These are phyloP conservation scores for Exutisphaerella laricina DNA, from an alignment of 2,329 filamentous ascomycete species.

Conservation along the genomic window DNA sequence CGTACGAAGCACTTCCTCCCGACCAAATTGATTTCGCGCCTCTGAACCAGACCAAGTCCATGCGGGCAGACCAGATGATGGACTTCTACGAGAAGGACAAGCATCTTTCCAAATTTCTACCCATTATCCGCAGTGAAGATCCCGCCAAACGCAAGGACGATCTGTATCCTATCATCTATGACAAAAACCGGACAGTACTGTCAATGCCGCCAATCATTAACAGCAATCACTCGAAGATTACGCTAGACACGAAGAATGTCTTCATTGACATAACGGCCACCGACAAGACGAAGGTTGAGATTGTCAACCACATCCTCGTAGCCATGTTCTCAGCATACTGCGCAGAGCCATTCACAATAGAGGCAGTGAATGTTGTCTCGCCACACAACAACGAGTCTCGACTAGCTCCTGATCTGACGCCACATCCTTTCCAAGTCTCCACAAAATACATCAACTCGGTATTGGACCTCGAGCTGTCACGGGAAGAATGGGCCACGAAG, in stretches of 20 bases:
- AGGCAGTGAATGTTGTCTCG: constrained; percentile 87
- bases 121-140: constrained; percentile 74
- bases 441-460: constrained; percentile 92
- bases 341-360: constrained; percentile 81
- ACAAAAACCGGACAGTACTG: constrained; percentile 78
- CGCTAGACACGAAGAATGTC: constrained; percentile 77
- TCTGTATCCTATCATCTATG: constrained; percentile 93
- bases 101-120: constrained; percentile 81
- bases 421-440: constrained; percentile 72
- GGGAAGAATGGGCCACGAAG: constrained; percentile 69
- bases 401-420: constrained; percentile 72
- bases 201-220: constrained; percentile 98
- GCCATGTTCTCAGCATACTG: constrained; percentile 97
- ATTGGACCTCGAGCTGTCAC: constrained; percentile 71
- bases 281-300: constrained; percentile 91
- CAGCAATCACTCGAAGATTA: constrained; percentile 94
- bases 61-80: constrained; percentile 88
- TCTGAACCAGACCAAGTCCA: constrained; percentile 82
- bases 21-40: constrained; percentile 87
- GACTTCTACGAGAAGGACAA: constrained; percentile 89
- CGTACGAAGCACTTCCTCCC: constrained; percentile 88
- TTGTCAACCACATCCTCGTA: constrained; percentile 91
- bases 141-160: constrained; percentile 48
- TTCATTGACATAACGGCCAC: constrained; percentile 97
- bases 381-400: constrained; percentile 82